Evolutionary conservation across 177 flowering plant species (phyloP), one percentile per base, ranked within the genome.

Genomic region (Vitis hybrid): DNA sequence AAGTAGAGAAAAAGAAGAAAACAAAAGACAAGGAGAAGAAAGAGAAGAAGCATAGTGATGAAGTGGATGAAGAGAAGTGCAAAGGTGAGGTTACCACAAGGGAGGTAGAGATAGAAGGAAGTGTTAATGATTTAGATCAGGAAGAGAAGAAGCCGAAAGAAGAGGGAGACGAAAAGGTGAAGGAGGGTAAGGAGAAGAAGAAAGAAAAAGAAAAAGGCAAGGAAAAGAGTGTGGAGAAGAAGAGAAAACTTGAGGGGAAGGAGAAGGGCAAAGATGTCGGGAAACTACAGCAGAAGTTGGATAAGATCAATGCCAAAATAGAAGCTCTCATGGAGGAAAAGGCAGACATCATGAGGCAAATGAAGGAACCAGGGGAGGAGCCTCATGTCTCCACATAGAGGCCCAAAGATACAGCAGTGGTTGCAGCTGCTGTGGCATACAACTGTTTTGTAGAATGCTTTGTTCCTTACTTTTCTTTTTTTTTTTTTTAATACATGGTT

Each of bases 171-270:
- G 69, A 30, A 52, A 66, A 73, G 13, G 74, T 66, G 19, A 66
- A 73, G 13, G 74, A 70, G 19, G 66, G 59, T 5, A 60, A 62
- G 6, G 76, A 72, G 11, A 66, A 74, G 24, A 75, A 73, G 60
- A 70, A 72, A 40, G 70, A 77, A 21, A 70, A 79, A 32, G 72
- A 77, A 4, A 75, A 68, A 19, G 46, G 46, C 46, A 70, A 76
- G 58, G 70, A 75, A 51, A 78, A 79, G 61, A 59, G 63, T 7
- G 70, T 24, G 65, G 73, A 65, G 17, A 76, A 79, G 74, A 81
- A 80, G 56, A 70, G 74, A 35, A 83, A 83, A 68, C 65, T 74
- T 17, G 77, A 66, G 5, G 63, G 14, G 55, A 73, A 67, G 71
- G 69, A 72, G 18, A 67, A 70, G 55, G 18, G 60, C 60, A 73